Percentiles rank a stretch among this genome's conserved stretches.
Evolutionary conservation across 2,329 filamentous ascomycete genomes (phyloP).

Genomic region (Parafenestella ontariensis): DNA sequence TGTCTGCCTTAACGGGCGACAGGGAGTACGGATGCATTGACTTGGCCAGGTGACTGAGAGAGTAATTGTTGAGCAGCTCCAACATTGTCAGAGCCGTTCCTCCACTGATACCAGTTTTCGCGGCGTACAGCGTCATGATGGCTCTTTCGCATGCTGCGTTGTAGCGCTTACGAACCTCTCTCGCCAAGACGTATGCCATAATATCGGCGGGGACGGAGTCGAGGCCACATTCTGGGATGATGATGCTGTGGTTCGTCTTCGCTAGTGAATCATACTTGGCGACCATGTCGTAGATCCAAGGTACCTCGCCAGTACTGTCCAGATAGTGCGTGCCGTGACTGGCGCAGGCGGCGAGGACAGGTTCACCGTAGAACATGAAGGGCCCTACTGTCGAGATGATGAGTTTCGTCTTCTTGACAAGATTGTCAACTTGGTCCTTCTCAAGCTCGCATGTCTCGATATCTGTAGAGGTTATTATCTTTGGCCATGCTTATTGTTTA

Average conservation of each 20-base stretch:
- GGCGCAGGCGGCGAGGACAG: conserved; percentile 70
- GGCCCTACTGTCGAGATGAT: conserved; percentile 69
- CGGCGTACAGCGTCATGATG: conserved; percentile 60
- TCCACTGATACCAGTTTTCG: conserved; percentile 60
- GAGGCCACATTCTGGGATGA: conserved; percentile 66
- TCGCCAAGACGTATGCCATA: conserved; percentile 61
- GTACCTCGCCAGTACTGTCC: conserved; percentile 70
- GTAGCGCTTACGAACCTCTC: conserved; percentile 60
- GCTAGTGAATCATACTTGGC: conserved; percentile 66
- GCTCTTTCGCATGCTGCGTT: conserved; percentile 60
- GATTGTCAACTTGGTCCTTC: conserved; percentile 56
- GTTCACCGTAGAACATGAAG: conserved; percentile 69
- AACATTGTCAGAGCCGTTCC: conserved; percentile 72
- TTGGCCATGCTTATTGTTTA: background rate
- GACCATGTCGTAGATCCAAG: conserved; percentile 69
- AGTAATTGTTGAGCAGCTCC: conserved; percentile 58
- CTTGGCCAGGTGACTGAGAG: conserved; percentile 56
- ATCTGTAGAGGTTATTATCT: conserved; percentile 34
- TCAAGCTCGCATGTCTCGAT: conserved; percentile 53
- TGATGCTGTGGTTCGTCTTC: conserved; percentile 66
- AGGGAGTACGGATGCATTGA: conserved; percentile 60
- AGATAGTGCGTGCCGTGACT: conserved; percentile 71
- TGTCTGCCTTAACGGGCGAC: conserved; percentile 53
- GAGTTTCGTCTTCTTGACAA: conserved; percentile 64
- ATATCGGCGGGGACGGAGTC: conserved; percentile 69